Base-by-base conservation (phyloP, 2,329 filamentous ascomycete genomes). In the Fusarium pseudonygamai region DNA sequence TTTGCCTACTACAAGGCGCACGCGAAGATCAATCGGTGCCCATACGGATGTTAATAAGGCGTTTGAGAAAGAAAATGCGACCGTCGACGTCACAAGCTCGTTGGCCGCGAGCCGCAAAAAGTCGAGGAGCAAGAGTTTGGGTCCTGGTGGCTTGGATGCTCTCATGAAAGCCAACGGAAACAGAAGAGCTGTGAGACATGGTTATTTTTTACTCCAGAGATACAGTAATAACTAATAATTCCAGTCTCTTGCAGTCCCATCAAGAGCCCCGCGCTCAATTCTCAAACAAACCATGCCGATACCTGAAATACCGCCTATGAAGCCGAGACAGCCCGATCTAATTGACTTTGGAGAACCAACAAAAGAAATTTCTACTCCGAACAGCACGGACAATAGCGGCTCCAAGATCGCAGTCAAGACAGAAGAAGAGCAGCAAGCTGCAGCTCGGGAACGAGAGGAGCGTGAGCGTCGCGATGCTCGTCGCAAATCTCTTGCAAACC, bases 61-160 rank as follows among this genome's bases (percentile, higher is more conserved):
- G 42, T 83, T 87, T 72, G 92, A 94, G 78, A 95, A 94, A 82
- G 94, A 97, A 80, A 97, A 97, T 86, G 88, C 89, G 79, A 93
- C 92, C 7, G 84, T 91, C 47, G 91, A 94, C 75, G 81, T 93
- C 64, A 87, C 86, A 69, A 87, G 88, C 73, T 83, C 85, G 64
- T 79, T 87, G 74, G 86, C 85, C 36, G 85, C 85, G 66, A 86
- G 82, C 78, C 85, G 87, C 71, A 88, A 88, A 84, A 96, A 95
- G 84, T 93, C 92, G 66, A 91, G 96, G 74, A 98, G 96, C 84
- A 98, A 98, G 86, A 98, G 96, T 83, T 92, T 99, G 75, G 96
- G 96, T 6, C 96, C 96, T 22, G 96, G 96, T 57, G 95, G 95
- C 32, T 84, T 97, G 50, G 95, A 97, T 85, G 92, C 92, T 64